Percentiles rank a stretch among this genome's conserved stretches.
These are phyloP conservation scores for Entomortierella parvispora DNA, from an alignment of 192 early-diverging fungal species.

Conservation along the genomic window DNA sequence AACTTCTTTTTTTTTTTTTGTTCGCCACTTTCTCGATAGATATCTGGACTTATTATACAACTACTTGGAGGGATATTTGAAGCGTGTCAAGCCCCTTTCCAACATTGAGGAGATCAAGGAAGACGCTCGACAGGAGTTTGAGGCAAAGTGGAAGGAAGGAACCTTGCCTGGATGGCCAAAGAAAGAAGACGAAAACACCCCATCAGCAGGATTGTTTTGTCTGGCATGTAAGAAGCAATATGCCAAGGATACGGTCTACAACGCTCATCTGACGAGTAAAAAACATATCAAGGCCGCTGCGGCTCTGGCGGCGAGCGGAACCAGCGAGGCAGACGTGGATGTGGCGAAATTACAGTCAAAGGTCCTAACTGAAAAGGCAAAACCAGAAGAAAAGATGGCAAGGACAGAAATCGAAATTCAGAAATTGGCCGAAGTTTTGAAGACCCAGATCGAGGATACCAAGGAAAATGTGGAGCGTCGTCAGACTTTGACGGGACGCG, in stretches of 20 bases:
- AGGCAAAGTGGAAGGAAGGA: conserved; percentile 67
- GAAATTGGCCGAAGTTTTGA: conserved; percentile 67
- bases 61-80: conserved; percentile 83
- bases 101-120: conserved; percentile 67
- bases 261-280: conserved; percentile 88
- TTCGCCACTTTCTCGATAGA: conserved; percentile 36
- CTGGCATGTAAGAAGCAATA: conserved; percentile 81
- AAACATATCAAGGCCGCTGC: conserved; percentile 90
- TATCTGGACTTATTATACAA: conserved; percentile 69
- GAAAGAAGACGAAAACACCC: conserved; percentile 49
- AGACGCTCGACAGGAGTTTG: conserved; percentile 64
- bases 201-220: conserved; percentile 71
- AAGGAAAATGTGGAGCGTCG: conserved; percentile 90
- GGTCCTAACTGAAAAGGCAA: conserved; percentile 56
- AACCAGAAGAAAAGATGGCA: conserved; percentile 70
- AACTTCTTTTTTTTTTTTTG: not conserved
- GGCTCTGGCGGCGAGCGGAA: conserved; percentile 49
- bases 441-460: conserved; percentile 77
- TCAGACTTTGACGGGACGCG: conserved; percentile 89
- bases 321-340: conserved; percentile 22
- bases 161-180: conserved; percentile 73
- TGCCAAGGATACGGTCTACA: conserved; percentile 84
- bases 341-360: conserved; percentile 30
- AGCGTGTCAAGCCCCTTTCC: conserved; percentile 79
- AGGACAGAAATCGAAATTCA: conserved; percentile 68